phyloP scores from a whole-genome alignment of 2,329 filamentous ascomycete genomes.

The Cladosporium sp. region DNA sequence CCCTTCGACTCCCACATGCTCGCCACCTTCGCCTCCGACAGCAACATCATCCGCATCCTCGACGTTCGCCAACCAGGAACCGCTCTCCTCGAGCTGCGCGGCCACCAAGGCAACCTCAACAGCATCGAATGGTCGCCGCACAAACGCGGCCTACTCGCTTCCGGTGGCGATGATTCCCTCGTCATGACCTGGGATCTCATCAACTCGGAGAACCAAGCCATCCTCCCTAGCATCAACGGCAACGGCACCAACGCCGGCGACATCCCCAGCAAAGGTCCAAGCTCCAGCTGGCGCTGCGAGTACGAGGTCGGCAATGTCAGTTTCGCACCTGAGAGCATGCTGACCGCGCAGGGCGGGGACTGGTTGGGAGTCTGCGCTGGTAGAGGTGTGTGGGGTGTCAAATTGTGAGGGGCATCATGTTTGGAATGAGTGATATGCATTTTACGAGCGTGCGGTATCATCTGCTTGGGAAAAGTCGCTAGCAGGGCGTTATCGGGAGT shows the following conservation, averaged over 20 bases:
- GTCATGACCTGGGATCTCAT: conserved; percentile 94
- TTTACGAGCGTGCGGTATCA: conserved; percentile 3
- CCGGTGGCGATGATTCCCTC: conserved; percentile 86
- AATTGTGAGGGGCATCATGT: conserved; percentile 40
- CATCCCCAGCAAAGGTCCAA: conserved; percentile 56
- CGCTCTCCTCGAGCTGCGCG: conserved; percentile 87
- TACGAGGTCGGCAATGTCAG: conserved; percentile 84
- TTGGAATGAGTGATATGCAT: too few species aligned
- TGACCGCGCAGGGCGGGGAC: conserved; percentile 70
- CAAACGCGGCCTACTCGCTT: conserved; percentile 83
- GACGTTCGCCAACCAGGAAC: conserved; percentile 96
- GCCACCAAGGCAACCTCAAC: conserved; percentile 82
- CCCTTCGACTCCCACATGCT: conserved; percentile 94
- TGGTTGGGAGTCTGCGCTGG: conserved; percentile 84
- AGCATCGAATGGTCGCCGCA: conserved; percentile 94
- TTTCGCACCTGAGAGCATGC: conserved; percentile 73
- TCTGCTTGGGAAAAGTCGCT: neutral
- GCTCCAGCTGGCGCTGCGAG: conserved; percentile 79
- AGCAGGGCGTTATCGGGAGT: neutral
- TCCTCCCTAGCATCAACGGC: conserved; percentile 32
- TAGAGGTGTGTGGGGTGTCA: conserved; percentile 77
- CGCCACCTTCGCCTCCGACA: conserved; percentile 95
- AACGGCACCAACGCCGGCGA: conserved; percentile 26
- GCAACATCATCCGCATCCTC: conserved; percentile 86
- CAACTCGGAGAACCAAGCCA: conserved; percentile 54